Conservation (phyloP, 257 asterid genomes). For the Lithospermum erythrorhizon region DNA sequence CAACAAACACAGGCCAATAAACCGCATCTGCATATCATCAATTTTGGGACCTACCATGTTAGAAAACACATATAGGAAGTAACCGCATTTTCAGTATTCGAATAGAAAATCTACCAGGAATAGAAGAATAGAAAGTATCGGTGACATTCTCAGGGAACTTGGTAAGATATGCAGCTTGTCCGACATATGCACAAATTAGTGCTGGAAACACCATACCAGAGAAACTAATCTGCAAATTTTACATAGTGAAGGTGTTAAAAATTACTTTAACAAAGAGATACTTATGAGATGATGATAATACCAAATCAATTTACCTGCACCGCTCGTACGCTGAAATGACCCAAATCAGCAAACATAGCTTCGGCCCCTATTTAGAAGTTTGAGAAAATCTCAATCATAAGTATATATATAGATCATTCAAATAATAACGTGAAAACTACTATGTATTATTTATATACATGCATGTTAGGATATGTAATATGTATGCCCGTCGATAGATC, state of each 20-base stretch:
- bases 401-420: no score
- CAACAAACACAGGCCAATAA: conserved; percentile 68
- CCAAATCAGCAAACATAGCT: conserved; percentile 84
- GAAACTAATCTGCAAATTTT: conserved; percentile 44
- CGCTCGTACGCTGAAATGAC: conserved; percentile 54
- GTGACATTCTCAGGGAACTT: conserved; percentile 31
- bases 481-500: no score
- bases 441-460: no score
- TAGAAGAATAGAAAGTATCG: conserved; percentile 39
- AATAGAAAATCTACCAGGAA: conserved; percentile 29
- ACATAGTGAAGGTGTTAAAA: not conserved
- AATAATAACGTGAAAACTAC: no score
- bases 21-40: conserved; percentile 24
- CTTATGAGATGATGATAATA: not conserved
- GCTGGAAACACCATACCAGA: conserved; percentile 46
- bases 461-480: no score
- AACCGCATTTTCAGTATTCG: no score
- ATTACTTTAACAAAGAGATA: no score
- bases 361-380: conserved; percentile 40
- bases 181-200: conserved; percentile 33
- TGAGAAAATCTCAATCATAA: no score
- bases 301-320: conserved; percentile 34
- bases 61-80: not conserved
- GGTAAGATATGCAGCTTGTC: conserved; percentile 64
- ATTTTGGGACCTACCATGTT: not conserved